Percentiles rank a stretch among this genome's conserved stretches.
Evolutionary conservation across 1,139 yeast species (phyloP).

Genomic region (Kurtzmaniella quercitrusa): DNA sequence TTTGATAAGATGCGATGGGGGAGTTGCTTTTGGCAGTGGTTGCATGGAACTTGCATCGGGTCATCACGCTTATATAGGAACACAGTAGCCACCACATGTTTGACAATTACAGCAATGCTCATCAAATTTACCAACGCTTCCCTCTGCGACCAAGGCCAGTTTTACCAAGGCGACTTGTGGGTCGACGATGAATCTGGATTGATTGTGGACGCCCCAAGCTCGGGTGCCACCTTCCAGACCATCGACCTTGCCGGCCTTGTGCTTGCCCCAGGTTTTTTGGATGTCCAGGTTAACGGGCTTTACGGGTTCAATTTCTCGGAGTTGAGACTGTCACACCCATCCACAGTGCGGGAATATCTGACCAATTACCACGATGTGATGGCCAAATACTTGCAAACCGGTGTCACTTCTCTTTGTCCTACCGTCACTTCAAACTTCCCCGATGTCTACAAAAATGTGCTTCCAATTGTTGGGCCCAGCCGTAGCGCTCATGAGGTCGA

Average conservation of each 20-base stretch:
- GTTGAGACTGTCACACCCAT: conserved; percentile 30
- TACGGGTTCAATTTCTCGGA: conserved; percentile 56
- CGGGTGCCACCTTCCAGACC: conserved; percentile 10
- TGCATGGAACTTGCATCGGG: neutral
- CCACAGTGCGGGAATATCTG: conserved; percentile 29
- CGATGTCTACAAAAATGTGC: conserved; percentile 47
- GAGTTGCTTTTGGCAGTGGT: neutral
- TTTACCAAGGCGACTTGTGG: conserved; percentile 40
- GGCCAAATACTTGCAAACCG: conserved; percentile 48
- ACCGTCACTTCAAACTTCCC: conserved; percentile 56
- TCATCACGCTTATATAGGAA: neutral
- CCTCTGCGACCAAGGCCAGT: conserved; percentile 47
- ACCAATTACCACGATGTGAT: conserved; percentile 40
- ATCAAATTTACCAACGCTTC: conserved; percentile 46
- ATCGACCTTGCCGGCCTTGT: conserved; percentile 48
- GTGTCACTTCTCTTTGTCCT: conserved; percentile 59
- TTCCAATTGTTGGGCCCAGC: conserved; percentile 42
- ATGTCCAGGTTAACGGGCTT: conserved; percentile 60
- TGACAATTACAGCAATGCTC: conserved; percentile 5
- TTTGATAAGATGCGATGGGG: neutral
- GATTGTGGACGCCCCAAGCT: conserved; percentile 27
- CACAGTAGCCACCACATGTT: neutral
- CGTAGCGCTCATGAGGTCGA: conserved; percentile 40
- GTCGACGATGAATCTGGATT: conserved; percentile 42
- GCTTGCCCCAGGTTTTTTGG: conserved; percentile 58